These are phyloP conservation scores for Fusarium subglutinans DNA, from an alignment of 2,329 filamentous ascomycete species.

Conservation along the genomic window DNA sequence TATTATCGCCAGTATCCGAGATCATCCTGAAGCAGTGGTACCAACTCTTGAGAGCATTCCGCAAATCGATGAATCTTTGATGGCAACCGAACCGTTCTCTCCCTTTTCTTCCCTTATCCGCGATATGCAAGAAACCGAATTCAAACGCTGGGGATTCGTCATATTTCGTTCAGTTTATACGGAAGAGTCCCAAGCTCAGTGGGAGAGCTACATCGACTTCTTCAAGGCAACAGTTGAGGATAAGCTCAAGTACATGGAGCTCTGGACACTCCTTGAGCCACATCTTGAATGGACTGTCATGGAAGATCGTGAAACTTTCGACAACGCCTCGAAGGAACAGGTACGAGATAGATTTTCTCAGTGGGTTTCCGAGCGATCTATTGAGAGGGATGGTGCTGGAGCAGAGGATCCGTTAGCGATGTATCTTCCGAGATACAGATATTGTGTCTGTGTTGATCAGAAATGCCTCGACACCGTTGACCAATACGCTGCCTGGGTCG, in stretches of 20 bases:
- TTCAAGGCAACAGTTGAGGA: slow-evolving; percentile 6
- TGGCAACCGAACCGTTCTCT: background rate
- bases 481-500: background rate
- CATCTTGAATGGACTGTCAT: slow-evolving; percentile 11
- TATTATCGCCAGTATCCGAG: slow-evolving; percentile 9
- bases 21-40: background rate
- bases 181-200: background rate
- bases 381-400: background rate
- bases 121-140: background rate
- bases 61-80: background rate
- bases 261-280: background rate
- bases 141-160: slow-evolving; percentile 2
- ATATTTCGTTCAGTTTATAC: slow-evolving; percentile 12
- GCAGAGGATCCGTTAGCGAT: background rate
- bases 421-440: background rate
- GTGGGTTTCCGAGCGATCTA: background rate
- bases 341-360: background rate
- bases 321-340: background rate
- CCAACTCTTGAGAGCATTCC: slow-evolving; percentile 21
- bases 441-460: background rate
- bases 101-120: background rate
- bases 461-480: slow-evolving; percentile 1
- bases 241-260: background rate
- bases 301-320: background rate
- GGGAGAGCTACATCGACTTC: slow-evolving; percentile 24